Conservation (phyloP, 2,329 filamentous ascomycete genomes). For the Aspergillus felis region DNA sequence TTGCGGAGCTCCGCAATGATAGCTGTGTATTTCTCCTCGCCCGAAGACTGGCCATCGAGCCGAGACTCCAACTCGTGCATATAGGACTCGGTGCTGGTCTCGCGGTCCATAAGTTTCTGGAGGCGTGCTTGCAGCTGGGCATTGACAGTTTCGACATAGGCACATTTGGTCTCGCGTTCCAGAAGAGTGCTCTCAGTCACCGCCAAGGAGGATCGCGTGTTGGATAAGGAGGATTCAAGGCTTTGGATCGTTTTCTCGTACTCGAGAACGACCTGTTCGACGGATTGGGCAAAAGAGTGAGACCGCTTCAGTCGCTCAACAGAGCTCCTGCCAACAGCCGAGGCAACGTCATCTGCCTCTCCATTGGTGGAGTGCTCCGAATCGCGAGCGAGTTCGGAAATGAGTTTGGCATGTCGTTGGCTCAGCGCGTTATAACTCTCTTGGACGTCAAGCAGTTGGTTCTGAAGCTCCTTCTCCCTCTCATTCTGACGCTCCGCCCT, state of each 20-base stretch:
- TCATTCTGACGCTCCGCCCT: slow-evolving; percentile 75
- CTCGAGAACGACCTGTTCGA: slow-evolving; percentile 92
- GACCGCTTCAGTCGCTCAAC: slow-evolving; percentile 89
- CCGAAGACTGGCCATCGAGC: slow-evolving; percentile 83
- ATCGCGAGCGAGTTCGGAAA: slow-evolving; percentile 86
- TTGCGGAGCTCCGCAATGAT: slow-evolving; percentile 85
- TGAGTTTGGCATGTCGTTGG: slow-evolving; percentile 89
- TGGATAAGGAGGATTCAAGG: slow-evolving; percentile 85
- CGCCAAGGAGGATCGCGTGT: slow-evolving; percentile 77
- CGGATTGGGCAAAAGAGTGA: slow-evolving; percentile 90
- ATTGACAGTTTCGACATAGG: slow-evolving; percentile 89
- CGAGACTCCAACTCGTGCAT: slow-evolving; percentile 87
- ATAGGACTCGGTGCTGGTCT: slow-evolving; percentile 87
- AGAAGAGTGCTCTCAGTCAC: slow-evolving; percentile 80
- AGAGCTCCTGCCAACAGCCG: slow-evolving; percentile 68
- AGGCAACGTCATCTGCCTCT: slow-evolving; percentile 43
- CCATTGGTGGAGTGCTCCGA: slow-evolving; percentile 54
- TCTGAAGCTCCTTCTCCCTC: slow-evolving; percentile 84
- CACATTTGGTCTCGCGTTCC: slow-evolving; percentile 90
- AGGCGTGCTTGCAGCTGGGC: slow-evolving; percentile 81
- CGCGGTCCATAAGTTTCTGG: slow-evolving; percentile 90
- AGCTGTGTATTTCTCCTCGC: slow-evolving; percentile 86
- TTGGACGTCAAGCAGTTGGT: slow-evolving; percentile 85
- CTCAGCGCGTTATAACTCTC: slow-evolving; percentile 93
- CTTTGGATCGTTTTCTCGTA: slow-evolving; percentile 98